Evolutionary conservation across 2,329 filamentous ascomycete species (phyloP), one percentile per base, ranked within the genome.

Genomic region (Colletotrichum liaoningense): DNA sequence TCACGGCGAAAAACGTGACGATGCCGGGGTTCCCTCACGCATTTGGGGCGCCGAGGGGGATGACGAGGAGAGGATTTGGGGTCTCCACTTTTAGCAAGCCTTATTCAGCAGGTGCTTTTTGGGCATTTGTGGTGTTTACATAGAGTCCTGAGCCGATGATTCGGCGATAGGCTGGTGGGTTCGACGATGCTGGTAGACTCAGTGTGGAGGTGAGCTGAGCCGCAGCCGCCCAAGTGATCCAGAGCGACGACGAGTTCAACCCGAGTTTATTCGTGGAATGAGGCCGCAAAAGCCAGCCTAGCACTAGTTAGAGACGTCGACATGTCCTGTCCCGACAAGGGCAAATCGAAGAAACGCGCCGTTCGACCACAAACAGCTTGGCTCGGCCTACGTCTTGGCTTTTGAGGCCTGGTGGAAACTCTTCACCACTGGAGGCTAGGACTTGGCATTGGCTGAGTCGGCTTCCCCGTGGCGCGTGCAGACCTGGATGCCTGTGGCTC

Each of bases 401-500:
- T 26, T 33, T 26, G 70, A 24, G 26, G 57, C 63, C 63, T 35
- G 58, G 33, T 64, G 33, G 60, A 54, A 64, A 46, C 49, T 73
- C 63, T 67, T 49, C 55, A 70, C 60, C 67, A 56, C 33, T 54
- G 42, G 42, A 49, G 19, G 42, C 19, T 49, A 49, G 8, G 55
- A 62, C 70, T 65, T 73, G 69, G 69, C 69, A 68, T 67, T 54
- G 58, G 57, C 66, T 68, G 69, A 72, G 58, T 69, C 70, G 70
- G 70, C 54, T 60, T 69, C 66, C 59, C 66, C 66, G 70, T 73
- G 70, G 70, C 70, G 70, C 59, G 70, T 73, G 70, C 70, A 60
- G 67, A 46, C 59, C 59, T 63, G 58, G 67, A 33, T 46, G 60
- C 42, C 54, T 69, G 69, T 70, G 67, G 70, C 67, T 73, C 60